phyloP scores from a whole-genome alignment of 768 basidiomycete species.

The Mycena olivaceomarginata region DNA sequence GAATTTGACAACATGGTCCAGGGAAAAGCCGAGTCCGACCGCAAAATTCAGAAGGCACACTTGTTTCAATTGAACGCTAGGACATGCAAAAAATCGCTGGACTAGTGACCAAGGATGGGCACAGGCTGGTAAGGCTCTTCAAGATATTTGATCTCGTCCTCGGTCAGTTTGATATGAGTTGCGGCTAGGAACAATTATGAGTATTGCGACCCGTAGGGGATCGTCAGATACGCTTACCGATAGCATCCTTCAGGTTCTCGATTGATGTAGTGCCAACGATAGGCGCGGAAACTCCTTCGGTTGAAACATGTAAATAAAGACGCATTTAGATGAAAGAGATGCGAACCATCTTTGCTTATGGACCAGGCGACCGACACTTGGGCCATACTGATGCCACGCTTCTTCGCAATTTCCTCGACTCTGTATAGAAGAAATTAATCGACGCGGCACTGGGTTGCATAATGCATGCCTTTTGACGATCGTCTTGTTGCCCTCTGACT shows the following conservation, averaged over 20 bases:
- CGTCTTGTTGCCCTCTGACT: constrained; percentile 40
- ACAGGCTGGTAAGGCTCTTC: constrained; percentile 33
- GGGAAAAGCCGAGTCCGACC: no score
- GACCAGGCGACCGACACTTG: constrained; percentile 75
- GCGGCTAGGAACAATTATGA: constrained; percentile 8
- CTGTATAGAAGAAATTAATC: constrained; percentile 48
- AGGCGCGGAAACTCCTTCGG: constrained; percentile 69
- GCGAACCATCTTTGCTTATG: constrained; percentile 56
- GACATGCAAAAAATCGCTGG: no score
- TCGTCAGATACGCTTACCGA: constrained; percentile 56
- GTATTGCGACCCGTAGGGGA: neutral
- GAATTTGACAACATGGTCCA: no score
- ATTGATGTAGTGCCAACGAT: constrained; percentile 74
- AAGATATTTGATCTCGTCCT: constrained; percentile 31
- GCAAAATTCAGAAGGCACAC: no score
- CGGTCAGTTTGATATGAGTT: constrained; percentile 28
- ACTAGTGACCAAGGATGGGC: constrained; percentile 18
- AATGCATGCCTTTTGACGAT: constrained; percentile 30
- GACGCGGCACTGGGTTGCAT: no score
- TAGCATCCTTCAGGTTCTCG: constrained; percentile 70
- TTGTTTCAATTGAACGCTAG: no score
- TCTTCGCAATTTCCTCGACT: constrained; percentile 74
- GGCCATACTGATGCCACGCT: constrained; percentile 72
- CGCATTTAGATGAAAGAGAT: neutral
- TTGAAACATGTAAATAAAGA: no score